Conservation (phyloP, 371 early-diverging fungal species). For the Amoeboaphelidium occidentale region DNA sequence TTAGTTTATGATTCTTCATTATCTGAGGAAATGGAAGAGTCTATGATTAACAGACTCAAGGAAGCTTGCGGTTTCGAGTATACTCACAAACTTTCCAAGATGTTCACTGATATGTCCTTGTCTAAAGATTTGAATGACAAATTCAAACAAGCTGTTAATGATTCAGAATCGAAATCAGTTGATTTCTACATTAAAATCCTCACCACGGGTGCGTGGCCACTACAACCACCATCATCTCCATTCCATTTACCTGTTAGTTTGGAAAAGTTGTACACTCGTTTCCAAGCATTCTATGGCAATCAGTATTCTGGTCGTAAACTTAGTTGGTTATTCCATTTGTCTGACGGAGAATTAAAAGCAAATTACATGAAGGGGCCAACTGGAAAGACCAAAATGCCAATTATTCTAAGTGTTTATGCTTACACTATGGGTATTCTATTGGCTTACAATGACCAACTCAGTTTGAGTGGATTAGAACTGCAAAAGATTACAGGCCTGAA, state of each 20-base stretch:
- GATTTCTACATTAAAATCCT: slow-evolving; percentile 49
- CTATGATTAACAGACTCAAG: slow-evolving; percentile 53
- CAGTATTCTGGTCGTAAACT: slow-evolving; percentile 56
- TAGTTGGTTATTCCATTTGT: slow-evolving; percentile 63
- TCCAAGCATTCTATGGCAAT: slow-evolving; percentile 40
- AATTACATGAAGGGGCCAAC: background rate
- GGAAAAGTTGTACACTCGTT: slow-evolving; percentile 36
- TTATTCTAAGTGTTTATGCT: slow-evolving; percentile 27
- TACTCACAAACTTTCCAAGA: slow-evolving; percentile 58
- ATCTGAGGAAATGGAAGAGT: slow-evolving; percentile 57
- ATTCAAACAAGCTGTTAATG: slow-evolving; percentile 18
- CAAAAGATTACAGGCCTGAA: slow-evolving; percentile 36
- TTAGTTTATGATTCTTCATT: slow-evolving; percentile 49
- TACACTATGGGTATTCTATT: slow-evolving; percentile 75
- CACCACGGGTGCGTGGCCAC: slow-evolving; percentile 76
- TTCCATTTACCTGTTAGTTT: slow-evolving; percentile 25
- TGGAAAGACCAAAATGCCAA: background rate
- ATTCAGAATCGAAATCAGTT: slow-evolving; percentile 13
- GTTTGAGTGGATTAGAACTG: slow-evolving; percentile 36
- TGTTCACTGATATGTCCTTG: slow-evolving; percentile 66
- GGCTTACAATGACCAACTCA: slow-evolving; percentile 41
- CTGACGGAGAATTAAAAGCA: slow-evolving; percentile 33
- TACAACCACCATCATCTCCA: slow-evolving; percentile 29
- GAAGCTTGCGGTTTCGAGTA: slow-evolving; percentile 73
- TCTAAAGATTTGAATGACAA: slow-evolving; percentile 37